Percentiles rank a stretch among this genome's conserved stretches.
These are phyloP conservation scores for Penicillium sp. DNA, from an alignment of 2,329 filamentous ascomycete genomes.

Conservation along the genomic window DNA sequence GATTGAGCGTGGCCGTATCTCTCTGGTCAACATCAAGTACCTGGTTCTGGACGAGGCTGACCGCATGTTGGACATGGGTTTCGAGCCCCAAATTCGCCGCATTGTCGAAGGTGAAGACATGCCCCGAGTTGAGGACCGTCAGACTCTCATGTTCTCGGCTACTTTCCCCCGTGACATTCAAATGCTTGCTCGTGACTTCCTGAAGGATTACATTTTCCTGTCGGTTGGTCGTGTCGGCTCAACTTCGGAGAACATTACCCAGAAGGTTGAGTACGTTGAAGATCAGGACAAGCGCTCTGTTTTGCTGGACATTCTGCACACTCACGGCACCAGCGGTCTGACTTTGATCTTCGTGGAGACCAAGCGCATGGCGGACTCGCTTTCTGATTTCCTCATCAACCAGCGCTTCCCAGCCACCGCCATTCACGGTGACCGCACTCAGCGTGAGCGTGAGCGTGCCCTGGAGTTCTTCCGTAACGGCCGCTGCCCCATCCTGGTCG, in stretches of 20 bases:
- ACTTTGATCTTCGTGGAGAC: conserved; percentile 99
- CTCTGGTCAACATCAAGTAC: conserved; percentile 98
- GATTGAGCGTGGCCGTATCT: conserved; percentile 97
- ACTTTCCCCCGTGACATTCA: conserved; percentile 99
- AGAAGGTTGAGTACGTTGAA: conserved; percentile 97
- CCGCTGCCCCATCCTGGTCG: conserved; percentile 92
- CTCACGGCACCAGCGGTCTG: conserved; percentile 73
- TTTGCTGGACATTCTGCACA: conserved; percentile 94
- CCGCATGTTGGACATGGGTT: conserved; percentile 99
- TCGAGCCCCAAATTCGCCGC: conserved; percentile 98
- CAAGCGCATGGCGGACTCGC: conserved; percentile 97
- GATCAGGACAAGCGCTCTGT: conserved; percentile 97
- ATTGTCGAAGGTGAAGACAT: conserved; percentile 99
- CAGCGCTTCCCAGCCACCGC: conserved; percentile 97
- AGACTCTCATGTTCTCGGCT: conserved; percentile 99
- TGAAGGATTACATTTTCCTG: conserved; percentile 99
- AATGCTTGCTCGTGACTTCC: conserved; percentile 96
- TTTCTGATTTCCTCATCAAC: conserved; percentile 98
- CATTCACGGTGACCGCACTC: conserved; percentile 96
- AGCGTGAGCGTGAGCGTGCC: conserved; percentile 97
- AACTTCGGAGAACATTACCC: conserved; percentile 99
- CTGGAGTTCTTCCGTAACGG: conserved; percentile 96
- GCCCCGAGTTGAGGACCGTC: conserved; percentile 76
- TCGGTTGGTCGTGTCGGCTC: conserved; percentile 98
- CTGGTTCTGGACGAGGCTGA: conserved; percentile 98